Percentiles rank a stretch among this genome's conserved stretches.
Evolutionary conservation across 1,139 yeast genomes (phyloP).

Genomic region (Yamadazyma taylorii): DNA sequence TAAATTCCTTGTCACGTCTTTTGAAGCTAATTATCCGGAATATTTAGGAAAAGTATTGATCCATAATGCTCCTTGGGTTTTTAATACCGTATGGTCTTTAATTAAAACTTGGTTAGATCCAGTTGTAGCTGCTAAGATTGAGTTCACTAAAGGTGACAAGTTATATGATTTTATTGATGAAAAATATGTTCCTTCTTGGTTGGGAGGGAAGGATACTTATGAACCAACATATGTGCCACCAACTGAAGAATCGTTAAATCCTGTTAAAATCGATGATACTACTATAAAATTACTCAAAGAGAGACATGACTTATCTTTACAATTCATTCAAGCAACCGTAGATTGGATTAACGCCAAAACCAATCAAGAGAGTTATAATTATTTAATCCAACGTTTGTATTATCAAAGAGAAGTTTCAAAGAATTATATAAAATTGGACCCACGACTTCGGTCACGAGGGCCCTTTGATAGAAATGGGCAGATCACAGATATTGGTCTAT

Average conservation of each 20-base stretch:
- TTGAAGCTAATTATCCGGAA: slow-evolving; percentile 90
- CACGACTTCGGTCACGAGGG: slow-evolving; percentile 69
- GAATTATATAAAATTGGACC: slow-evolving; percentile 66
- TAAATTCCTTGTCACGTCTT: slow-evolving; percentile 71
- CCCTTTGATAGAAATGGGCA: slow-evolving; percentile 55
- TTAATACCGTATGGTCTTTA: slow-evolving; percentile 82
- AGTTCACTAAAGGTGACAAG: slow-evolving; percentile 64
- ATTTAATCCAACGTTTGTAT: slow-evolving; percentile 46
- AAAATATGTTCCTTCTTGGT: slow-evolving; percentile 53
- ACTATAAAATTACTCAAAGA: slow-evolving; percentile 29
- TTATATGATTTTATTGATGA: slow-evolving; percentile 54
- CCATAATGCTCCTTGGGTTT: slow-evolving; percentile 91
- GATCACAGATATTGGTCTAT: slow-evolving; percentile 28
- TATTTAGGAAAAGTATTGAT: slow-evolving; percentile 71
- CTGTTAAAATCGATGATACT: slow-evolving; percentile 34
- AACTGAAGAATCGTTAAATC: slow-evolving; percentile 15
- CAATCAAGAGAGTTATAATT: slow-evolving; percentile 41
- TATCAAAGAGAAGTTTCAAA: slow-evolving; percentile 49
- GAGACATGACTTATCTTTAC: slow-evolving; percentile 46
- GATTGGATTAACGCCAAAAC: slow-evolving; percentile 63
- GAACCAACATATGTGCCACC: slow-evolving; percentile 61
- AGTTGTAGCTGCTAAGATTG: slow-evolving; percentile 78
- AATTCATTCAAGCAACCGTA: slow-evolving; percentile 56
- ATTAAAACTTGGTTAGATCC: slow-evolving; percentile 89
- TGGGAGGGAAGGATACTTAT: slow-evolving; percentile 67